Conservation (phyloP, 2,329 filamentous ascomycete genomes). For the Clarireedia paspali region DNA sequence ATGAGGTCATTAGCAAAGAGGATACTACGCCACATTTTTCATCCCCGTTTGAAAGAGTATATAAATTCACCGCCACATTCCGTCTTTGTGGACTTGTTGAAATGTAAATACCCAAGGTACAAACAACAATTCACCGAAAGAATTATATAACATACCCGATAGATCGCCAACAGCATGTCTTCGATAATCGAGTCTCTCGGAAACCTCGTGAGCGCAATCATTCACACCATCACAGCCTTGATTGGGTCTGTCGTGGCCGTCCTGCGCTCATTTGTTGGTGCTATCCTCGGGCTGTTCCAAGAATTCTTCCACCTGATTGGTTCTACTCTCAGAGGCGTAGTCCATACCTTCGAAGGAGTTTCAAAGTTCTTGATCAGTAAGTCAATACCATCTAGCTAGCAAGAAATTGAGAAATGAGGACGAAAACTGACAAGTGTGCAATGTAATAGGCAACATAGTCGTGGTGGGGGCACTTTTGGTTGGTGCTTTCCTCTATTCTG, state of each 20-base stretch:
- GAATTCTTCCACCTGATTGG: conserved; percentile 18
- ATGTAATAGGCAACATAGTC: conserved; percentile 22
- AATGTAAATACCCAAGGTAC: not conserved
- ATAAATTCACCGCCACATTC: not conserved
- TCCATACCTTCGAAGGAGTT: conserved; percentile 25
- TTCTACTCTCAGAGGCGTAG: conserved; percentile 20
- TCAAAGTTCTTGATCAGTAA: conserved; percentile 27
- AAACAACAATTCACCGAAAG: not conserved
- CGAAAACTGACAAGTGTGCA: not conserved
- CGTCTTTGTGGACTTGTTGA: not conserved
- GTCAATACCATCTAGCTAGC: conserved; percentile 3
- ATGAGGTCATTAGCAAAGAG: not conserved
- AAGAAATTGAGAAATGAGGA: not conserved
- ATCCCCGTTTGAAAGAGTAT: not conserved
- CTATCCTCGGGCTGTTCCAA: conserved; percentile 20
- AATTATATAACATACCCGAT: not conserved
- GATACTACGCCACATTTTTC: not conserved
- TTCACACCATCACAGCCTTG: conserved; percentile 19
- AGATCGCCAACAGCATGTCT: conserved; percentile 20
- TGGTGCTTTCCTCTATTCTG: conserved; percentile 18
- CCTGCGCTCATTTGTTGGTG: conserved; percentile 21
- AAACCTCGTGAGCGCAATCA: conserved; percentile 22
- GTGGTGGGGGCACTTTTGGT: conserved; percentile 19
- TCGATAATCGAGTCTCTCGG: conserved; percentile 21
- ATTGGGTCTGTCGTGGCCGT: conserved; percentile 24